phyloP scores from a whole-genome alignment of 805 yeast species.

The Saccharomycopsis synnaedendra region DNA sequence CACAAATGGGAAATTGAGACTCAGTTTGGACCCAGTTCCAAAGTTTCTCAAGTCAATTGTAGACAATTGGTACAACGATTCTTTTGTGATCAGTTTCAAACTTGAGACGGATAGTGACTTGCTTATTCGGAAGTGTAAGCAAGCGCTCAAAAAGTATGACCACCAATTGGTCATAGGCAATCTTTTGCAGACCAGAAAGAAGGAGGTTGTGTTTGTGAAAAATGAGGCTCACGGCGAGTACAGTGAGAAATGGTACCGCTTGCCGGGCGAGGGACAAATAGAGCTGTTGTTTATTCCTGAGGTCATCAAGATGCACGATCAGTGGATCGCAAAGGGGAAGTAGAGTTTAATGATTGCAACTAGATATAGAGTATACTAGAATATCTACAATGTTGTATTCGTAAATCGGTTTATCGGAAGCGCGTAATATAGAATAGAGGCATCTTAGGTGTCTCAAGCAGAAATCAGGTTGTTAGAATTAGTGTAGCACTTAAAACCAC shows the following conservation, averaged over 20 bases:
- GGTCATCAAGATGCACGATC: constrained; percentile 50
- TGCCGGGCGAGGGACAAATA: constrained; percentile 46
- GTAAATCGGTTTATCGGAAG: no score
- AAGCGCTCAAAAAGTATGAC: constrained; percentile 73
- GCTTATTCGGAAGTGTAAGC: constrained; percentile 61
- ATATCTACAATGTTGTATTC: no score
- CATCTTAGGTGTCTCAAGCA: no score
- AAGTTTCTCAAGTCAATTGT: constrained; percentile 82
- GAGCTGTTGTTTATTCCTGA: constrained; percentile 75
- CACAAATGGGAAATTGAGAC: constrained; percentile 55
- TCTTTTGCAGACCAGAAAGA: constrained; percentile 76
- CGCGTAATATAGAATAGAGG: no score
- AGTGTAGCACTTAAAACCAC: no score
- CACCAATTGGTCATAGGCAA: constrained; percentile 96
- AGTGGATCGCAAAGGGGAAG: constrained; percentile 37
- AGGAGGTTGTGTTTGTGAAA: constrained; percentile 76
- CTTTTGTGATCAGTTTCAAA: constrained; percentile 91
- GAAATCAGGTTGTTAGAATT: no score
- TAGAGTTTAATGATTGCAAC: neutral
- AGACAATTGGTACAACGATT: constrained; percentile 88
- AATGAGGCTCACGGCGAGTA: constrained; percentile 4
- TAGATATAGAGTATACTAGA: neutral
- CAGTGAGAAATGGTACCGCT: constrained; percentile 23
- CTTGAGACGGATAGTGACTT: constrained; percentile 76
- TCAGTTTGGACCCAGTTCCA: constrained; percentile 92